A percentile compares a stretch with the other conserved stretches of the same genome.
Conservation (phyloP, 805 yeast genomes). For the Candida easanensis region DNA sequence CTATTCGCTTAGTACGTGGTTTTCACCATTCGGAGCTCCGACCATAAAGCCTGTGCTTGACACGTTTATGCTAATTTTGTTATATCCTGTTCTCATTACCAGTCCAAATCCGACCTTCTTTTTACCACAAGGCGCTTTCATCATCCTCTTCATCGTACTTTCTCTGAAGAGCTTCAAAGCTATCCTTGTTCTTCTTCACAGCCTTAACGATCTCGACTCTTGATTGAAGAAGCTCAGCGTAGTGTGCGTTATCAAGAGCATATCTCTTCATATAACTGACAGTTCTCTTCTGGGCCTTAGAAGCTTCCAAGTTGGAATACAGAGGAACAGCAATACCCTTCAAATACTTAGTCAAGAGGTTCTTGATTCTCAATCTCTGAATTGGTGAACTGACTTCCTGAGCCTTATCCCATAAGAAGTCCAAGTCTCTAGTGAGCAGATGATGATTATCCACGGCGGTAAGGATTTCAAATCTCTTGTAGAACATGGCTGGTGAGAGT, state of each 20-base stretch:
- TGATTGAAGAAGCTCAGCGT: not conserved
- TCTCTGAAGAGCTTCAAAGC: conserved; percentile 24
- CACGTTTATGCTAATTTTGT: too few species aligned
- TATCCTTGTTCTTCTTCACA: conserved; percentile 10
- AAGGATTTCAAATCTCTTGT: conserved; percentile 12
- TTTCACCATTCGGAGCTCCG: too few species aligned
- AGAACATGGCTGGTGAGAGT: conserved; percentile 13
- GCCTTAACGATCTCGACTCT: not conserved
- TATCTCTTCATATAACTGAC: conserved; percentile 6
- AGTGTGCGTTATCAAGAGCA: conserved; percentile 6
- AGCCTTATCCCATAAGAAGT: conserved; percentile 9
- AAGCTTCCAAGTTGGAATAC: conserved; percentile 8
- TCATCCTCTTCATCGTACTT: conserved; percentile 32
- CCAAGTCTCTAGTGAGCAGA: conserved; percentile 15
- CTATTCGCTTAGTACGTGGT: too few species aligned
- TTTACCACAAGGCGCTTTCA: conserved; percentile 29
- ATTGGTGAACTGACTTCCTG: not conserved
- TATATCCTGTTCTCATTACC: not conserved
- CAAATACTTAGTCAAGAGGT: conserved; percentile 14
- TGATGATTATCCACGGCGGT: conserved; percentile 5
- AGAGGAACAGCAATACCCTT: conserved; percentile 4
- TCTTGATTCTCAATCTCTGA: conserved; percentile 12
- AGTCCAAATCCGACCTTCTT: not conserved
- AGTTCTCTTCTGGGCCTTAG: conserved; percentile 8
- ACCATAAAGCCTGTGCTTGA: too few species aligned